Percentiles rank a stretch among this genome's conserved stretches.
Conservation (phyloP, 2,329 filamentous ascomycete genomes). For the Penicillium carneum region DNA sequence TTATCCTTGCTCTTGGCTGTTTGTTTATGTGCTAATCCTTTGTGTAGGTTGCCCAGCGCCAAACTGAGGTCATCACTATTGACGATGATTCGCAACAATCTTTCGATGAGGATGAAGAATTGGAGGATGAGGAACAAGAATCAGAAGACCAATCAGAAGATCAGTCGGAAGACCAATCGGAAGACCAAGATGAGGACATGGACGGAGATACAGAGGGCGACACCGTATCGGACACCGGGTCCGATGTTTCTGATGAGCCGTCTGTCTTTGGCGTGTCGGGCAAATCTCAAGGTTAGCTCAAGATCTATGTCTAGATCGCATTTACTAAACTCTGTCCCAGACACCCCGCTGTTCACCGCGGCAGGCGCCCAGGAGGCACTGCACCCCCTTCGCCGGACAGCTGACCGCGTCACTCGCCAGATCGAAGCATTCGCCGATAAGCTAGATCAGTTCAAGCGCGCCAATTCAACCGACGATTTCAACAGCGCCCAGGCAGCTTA, state of each 20-base stretch:
- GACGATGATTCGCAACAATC: slow-evolving; percentile 46
- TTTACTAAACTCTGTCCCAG: slow-evolving; percentile 27
- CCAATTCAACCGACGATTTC: slow-evolving; percentile 58
- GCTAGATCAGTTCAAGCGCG: slow-evolving; percentile 75
- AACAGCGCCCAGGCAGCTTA: slow-evolving; percentile 70
- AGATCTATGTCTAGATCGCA: neutral
- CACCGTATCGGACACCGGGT: slow-evolving; percentile 37
- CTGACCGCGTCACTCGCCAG: slow-evolving; percentile 76
- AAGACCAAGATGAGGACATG: slow-evolving; percentile 35
- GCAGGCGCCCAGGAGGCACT: slow-evolving; percentile 61
- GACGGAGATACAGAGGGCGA: slow-evolving; percentile 44
- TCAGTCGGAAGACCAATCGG: slow-evolving; percentile 19
- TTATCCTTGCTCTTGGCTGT: slow-evolving; percentile 9
- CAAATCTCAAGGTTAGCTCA: slow-evolving; percentile 27
- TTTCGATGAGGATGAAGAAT: slow-evolving; percentile 37
- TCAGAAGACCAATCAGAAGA: slow-evolving; percentile 5
- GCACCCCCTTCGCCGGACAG: slow-evolving; percentile 68
- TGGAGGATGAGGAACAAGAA: slow-evolving; percentile 36
- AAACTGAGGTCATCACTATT: slow-evolving; percentile 51
- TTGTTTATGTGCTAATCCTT: slow-evolving; percentile 23
- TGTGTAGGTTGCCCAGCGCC: slow-evolving; percentile 34
- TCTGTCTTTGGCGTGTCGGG: slow-evolving; percentile 22
- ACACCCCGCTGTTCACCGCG: slow-evolving; percentile 52
- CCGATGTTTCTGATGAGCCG: slow-evolving; percentile 39
- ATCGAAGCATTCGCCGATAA: slow-evolving; percentile 85